Percentiles rank a stretch among this genome's conserved stretches.
Evolutionary conservation across 371 early-diverging fungal genomes (phyloP).

Genomic region (Batrachochytrium dendrobatidis): DNA sequence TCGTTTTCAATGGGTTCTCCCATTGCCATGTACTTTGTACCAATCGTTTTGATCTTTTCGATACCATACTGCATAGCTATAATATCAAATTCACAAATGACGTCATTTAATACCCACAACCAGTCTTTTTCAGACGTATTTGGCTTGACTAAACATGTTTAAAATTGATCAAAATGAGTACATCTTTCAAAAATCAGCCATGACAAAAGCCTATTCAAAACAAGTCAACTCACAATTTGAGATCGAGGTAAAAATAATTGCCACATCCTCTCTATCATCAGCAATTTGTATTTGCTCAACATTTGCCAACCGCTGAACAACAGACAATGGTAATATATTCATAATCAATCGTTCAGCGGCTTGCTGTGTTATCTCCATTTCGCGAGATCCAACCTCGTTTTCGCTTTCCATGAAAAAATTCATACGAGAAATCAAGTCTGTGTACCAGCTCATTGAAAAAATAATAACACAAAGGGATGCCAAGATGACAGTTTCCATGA

Average conservation of each 20-base stretch:
- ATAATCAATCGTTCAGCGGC: conserved; percentile 25
- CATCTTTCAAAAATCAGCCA: not conserved
- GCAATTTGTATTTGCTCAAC: conserved; percentile 19
- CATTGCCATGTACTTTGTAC: conserved; percentile 30
- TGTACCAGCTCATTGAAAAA: not conserved
- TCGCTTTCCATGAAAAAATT: conserved; percentile 27
- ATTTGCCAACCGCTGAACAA: conserved; percentile 16
- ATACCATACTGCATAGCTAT: conserved; percentile 14
- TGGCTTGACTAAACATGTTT: not conserved
- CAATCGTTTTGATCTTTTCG: conserved; percentile 36
- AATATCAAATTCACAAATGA: conserved; percentile 30
- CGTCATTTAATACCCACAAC: conserved; percentile 27
- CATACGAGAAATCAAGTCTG: conserved; percentile 16
- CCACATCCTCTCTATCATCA: conserved; percentile 15
- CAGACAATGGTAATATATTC: conserved; percentile 24
- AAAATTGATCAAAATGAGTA: not conserved
- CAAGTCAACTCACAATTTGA: conserved; percentile 12
- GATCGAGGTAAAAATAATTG: conserved; percentile 21
- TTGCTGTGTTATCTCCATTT: conserved; percentile 18
- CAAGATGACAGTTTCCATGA: not conserved
- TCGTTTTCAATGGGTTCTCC: conserved; percentile 12
- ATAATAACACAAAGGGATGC: not conserved
- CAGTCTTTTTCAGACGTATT: conserved; percentile 7
- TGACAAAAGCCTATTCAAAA: not conserved
- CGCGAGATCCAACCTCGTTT: conserved; percentile 12